A percentile compares a stretch with the other conserved stretches of the same genome.
These are phyloP conservation scores for Cystobasidium ongulense DNA, from an alignment of 768 basidiomycete genomes.

Conservation along the genomic window DNA sequence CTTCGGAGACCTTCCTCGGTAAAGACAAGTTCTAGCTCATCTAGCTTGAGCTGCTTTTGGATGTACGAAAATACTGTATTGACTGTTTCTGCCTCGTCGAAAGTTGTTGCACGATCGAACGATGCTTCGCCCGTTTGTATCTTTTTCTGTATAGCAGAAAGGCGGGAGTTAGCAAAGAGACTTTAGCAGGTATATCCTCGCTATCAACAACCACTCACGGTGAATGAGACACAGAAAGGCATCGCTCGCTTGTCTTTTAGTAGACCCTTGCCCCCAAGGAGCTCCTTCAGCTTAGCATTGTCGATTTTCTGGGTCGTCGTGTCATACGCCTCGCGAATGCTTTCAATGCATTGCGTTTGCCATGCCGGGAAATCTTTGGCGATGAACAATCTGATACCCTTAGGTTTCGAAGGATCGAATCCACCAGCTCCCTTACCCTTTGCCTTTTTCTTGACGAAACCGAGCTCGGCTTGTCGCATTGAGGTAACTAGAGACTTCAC, in stretches of 20 bases:
- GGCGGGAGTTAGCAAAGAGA: slow-evolving; percentile 64
- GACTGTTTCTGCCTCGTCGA: slow-evolving; percentile 70
- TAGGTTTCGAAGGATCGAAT: slow-evolving; percentile 71
- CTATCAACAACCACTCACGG: slow-evolving; percentile 58
- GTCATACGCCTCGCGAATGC: slow-evolving; percentile 41
- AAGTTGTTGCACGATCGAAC: slow-evolving; percentile 72
- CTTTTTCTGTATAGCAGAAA: slow-evolving; percentile 58
- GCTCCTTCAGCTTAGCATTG: slow-evolving; percentile 65
- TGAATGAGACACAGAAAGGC: slow-evolving; percentile 89
- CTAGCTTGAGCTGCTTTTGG: slow-evolving; percentile 52
- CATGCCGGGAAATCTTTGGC: slow-evolving; percentile 85
- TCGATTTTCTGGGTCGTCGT: slow-evolving; percentile 59
- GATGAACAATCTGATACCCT: slow-evolving; percentile 79
- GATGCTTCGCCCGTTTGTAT: slow-evolving; percentile 67
- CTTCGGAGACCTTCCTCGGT: slow-evolving; percentile 63
- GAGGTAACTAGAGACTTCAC: slow-evolving; percentile 85
- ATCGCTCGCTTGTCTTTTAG: slow-evolving; percentile 93
- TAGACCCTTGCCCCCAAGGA: slow-evolving; percentile 62
- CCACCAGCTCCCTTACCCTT: slow-evolving; percentile 55
- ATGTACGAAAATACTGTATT: slow-evolving; percentile 67
- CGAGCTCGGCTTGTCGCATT: slow-evolving; percentile 79
- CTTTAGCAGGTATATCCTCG: slow-evolving; percentile 48
- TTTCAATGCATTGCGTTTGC: slow-evolving; percentile 75
- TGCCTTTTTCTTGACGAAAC: slow-evolving; percentile 58
- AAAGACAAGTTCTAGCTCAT: slow-evolving; percentile 54